Evolutionary conservation across 83 land plant genomes (phyloP).

Genomic region (Thuja plicata): DNA sequence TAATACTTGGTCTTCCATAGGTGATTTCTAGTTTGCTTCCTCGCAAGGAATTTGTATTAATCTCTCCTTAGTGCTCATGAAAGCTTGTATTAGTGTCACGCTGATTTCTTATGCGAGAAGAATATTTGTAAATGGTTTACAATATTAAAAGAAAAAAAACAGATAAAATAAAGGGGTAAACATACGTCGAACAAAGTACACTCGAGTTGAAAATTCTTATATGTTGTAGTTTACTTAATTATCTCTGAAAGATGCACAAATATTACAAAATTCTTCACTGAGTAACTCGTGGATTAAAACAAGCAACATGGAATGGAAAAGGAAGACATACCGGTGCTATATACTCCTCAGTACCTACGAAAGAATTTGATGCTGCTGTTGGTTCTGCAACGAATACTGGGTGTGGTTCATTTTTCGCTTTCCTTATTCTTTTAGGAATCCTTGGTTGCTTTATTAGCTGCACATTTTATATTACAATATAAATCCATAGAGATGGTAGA

Average conservation of each 20-base stretch:
- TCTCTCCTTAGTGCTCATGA: too few species aligned
- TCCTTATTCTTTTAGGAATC: slow-evolving; percentile 34
- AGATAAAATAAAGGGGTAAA: background rate
- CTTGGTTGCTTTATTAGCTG: slow-evolving; percentile 57
- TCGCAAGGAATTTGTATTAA: too few species aligned
- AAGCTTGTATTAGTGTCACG: too few species aligned
- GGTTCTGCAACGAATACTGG: slow-evolving; percentile 87
- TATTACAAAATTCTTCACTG: background rate
- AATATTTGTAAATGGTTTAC: too few species aligned
- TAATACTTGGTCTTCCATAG: too few species aligned
- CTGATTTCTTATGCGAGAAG: too few species aligned
- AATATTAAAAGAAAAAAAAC: background rate
- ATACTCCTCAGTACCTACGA: slow-evolving; percentile 97
- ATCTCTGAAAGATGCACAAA: background rate
- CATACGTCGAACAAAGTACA: background rate
- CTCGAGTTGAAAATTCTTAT: background rate
- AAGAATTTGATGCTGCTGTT: slow-evolving; percentile 74
- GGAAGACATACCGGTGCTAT: slow-evolving; percentile 82
- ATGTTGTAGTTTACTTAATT: background rate
- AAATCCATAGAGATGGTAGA: background rate
- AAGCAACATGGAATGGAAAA: background rate
- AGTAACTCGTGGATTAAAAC: background rate
- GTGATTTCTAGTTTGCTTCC: too few species aligned
- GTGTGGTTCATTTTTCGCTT: slow-evolving; percentile 43
- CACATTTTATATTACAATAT: background rate